Evolutionary conservation across 176 grass and related monocot genomes (phyloP).

Genomic region (barley (Hordeum vulgare)): MorexV3_pseudomolecules_assembly NC_058520.1:608432806-608433305

Average conservation of each 20-base stretch:
- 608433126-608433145: constrained; percentile 57
- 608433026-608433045: constrained; percentile 44
- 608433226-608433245: constrained; percentile 36
- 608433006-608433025: constrained; percentile 46
- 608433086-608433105: constrained; percentile 35
- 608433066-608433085: constrained; percentile 49
- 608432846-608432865: constrained; percentile 1
- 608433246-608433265: constrained; percentile 34
- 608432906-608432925: constrained; percentile 34
- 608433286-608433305: constrained; percentile 66
- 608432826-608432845: constrained; percentile 27
- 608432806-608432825: constrained; percentile 37
- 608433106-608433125: constrained; percentile 53
- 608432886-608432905: constrained; percentile 22
- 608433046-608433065: constrained; percentile 69
- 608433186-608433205: constrained; percentile 43
- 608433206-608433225: constrained; percentile 28
- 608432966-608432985: constrained; percentile 47
- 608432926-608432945: constrained; percentile 79
- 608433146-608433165: constrained; percentile 38
- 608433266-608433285: constrained; percentile 41
- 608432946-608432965: constrained; percentile 52
- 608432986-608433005: constrained; percentile 56
- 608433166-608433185: constrained; percentile 53
- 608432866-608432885: constrained; percentile 36